Evolutionary conservation across 805 yeast species (phyloP).

Genomic region (Candida bentonensis): DNA sequence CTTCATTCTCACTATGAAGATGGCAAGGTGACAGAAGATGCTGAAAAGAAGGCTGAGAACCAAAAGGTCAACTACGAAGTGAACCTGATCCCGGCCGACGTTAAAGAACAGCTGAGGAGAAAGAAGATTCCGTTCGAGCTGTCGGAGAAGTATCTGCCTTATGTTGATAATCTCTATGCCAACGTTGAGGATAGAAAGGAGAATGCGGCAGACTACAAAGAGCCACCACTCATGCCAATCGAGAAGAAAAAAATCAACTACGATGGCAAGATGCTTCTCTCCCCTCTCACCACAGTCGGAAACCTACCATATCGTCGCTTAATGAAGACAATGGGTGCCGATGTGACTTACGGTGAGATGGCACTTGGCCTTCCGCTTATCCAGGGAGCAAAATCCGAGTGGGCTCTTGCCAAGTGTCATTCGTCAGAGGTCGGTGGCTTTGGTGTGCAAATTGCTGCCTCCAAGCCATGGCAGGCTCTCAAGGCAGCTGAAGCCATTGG

Average conservation of each 20-base stretch:
- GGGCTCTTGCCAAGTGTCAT: slow-evolving; percentile 96
- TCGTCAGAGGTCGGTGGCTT: slow-evolving; percentile 68
- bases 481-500: slow-evolving; percentile 77
- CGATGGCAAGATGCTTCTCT: slow-evolving; percentile 65
- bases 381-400: slow-evolving; percentile 85
- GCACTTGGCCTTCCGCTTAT: slow-evolving; percentile 74
- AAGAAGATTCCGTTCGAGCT: slow-evolving; percentile 45
- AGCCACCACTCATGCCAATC: slow-evolving; percentile 59
- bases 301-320: slow-evolving; percentile 88
- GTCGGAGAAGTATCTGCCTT: slow-evolving; percentile 45
- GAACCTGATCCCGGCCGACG: slow-evolving; percentile 40
- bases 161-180: slow-evolving; percentile 46
- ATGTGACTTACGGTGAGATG: slow-evolving; percentile 91
- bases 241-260: slow-evolving; percentile 71
- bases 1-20: slow-evolving; percentile 49
- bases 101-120: slow-evolving; percentile 39
- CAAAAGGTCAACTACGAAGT: slow-evolving; percentile 37
- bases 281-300: slow-evolving; percentile 96
- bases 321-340: slow-evolving; percentile 84
- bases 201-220: slow-evolving; percentile 39
- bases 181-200: slow-evolving; percentile 14
- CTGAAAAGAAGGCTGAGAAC: slow-evolving; percentile 24
- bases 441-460: slow-evolving; percentile 86
- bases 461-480: slow-evolving; percentile 86
- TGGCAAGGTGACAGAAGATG: slow-evolving; percentile 29